phyloP scores from a whole-genome alignment of 2,329 filamentous ascomycete genomes.

The Pezicula rhizophila region DNA sequence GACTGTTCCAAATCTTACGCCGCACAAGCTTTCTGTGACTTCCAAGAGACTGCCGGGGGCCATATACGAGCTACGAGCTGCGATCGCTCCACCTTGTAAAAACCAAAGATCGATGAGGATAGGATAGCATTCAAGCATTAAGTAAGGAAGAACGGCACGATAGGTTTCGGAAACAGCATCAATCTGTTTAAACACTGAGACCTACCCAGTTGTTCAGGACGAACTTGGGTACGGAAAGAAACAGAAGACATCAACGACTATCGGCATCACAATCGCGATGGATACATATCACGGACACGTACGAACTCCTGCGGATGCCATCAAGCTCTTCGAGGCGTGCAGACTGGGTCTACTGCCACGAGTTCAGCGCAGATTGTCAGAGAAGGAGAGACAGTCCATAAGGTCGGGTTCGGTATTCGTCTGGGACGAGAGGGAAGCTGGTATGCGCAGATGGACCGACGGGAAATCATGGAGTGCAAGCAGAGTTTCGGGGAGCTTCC shows the following conservation, averaged over 20 bases:
- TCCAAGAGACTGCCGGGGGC: conserved; percentile 8
- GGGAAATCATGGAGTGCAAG: conserved; percentile 99
- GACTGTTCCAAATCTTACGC: conserved; percentile 3
- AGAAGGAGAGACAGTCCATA: conserved; percentile 95
- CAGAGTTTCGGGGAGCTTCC: conserved; percentile 91
- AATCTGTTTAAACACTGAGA: background rate
- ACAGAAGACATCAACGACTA: background rate
- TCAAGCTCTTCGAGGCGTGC: conserved; percentile 97
- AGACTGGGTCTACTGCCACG: conserved; percentile 81
- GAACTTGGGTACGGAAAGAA: background rate
- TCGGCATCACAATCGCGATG: conserved; percentile 48
- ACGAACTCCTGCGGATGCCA: conserved; percentile 91
- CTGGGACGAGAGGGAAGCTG: conserved; percentile 98
- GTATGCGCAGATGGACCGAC: conserved; percentile 97
- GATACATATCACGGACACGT: conserved; percentile 96
- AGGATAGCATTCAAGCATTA: background rate
- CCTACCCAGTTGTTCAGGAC: background rate
- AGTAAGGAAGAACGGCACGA: background rate
- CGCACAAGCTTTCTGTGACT: conserved; percentile 17
- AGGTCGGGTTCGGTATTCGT: conserved; percentile 96
- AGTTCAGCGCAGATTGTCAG: conserved; percentile 91
- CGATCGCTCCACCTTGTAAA: background rate
- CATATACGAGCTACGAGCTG: conserved; percentile 7
- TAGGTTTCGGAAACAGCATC: background rate
- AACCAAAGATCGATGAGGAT: too few relatives aligned